Evolutionary conservation across 352 stramenopile genomes (phyloP).

Genomic region (Plasmopara halstedii): DNA sequence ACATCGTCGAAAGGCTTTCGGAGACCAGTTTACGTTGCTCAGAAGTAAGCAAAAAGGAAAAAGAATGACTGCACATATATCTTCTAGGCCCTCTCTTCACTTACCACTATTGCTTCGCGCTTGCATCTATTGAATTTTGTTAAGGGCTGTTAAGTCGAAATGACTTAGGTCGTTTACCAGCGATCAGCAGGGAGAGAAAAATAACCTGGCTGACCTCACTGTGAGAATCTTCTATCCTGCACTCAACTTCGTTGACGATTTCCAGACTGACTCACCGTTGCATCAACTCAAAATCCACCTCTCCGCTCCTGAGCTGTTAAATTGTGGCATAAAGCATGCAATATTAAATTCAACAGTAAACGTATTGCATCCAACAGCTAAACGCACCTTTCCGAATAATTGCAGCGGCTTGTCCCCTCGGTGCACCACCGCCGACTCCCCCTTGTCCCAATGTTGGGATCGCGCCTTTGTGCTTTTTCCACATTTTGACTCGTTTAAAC

Average conservation of each 20-base stretch:
- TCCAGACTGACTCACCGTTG: neutral
- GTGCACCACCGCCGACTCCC: constrained; percentile 42
- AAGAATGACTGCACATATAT: constrained; percentile 2
- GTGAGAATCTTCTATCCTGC: no score
- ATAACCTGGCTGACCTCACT: constrained; percentile 12
- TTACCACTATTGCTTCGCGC: constrained; percentile 27
- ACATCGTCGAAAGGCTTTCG: constrained; percentile 71
- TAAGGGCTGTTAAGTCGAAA: constrained; percentile 2
- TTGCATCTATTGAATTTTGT: constrained; percentile 28
- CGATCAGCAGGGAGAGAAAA: constrained; percentile 5
- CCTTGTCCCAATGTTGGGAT: constrained; percentile 68
- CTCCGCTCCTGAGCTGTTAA: constrained; percentile 43
- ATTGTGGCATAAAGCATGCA: neutral
- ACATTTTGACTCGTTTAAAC: constrained; percentile 84
- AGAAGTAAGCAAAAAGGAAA: constrained; percentile 28
- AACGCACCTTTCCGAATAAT: constrained; percentile 71
- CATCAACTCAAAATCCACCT: constrained; percentile 29
- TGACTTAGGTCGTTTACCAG: constrained; percentile 13
- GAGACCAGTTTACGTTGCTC: constrained; percentile 67
- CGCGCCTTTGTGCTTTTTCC: constrained; percentile 81
- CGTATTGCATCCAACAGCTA: neutral
- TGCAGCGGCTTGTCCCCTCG: constrained; percentile 63
- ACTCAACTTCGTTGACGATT: neutral
- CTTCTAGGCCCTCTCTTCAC: constrained; percentile 11
- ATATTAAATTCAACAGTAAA: neutral